A percentile compares a stretch with the other conserved stretches of the same genome.
Evolutionary conservation across 805 yeast species (phyloP).

Genomic region (Candida germanica): DNA sequence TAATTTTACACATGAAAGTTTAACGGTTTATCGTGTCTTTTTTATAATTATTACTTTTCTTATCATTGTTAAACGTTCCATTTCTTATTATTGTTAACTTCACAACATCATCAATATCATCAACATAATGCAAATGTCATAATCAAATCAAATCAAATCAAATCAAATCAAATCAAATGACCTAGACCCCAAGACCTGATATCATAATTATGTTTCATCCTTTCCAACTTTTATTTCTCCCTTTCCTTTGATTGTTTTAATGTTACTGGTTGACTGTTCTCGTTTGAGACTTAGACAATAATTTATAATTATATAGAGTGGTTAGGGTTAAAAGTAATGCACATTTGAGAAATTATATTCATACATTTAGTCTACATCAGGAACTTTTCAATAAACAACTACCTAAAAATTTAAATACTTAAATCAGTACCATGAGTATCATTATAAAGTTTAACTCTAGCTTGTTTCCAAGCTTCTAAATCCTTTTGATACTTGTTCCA

Average conservation of each 20-base stretch:
- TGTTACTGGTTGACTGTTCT: constrained; percentile 10
- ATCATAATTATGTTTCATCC: no score
- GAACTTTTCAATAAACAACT: no score
- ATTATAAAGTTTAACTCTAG: constrained; percentile 19
- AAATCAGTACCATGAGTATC: constrained; percentile 7
- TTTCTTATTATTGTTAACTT: background rate
- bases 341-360: constrained; percentile 1
- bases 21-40: no score
- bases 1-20: no score
- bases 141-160: no score
- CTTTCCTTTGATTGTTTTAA: constrained; percentile 3
- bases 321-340: constrained; percentile 6
- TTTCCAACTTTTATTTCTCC: constrained; percentile 1
- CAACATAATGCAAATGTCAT: no score
- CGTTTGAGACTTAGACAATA: constrained; percentile 1
- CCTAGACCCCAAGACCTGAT: no score
- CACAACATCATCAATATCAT: background rate
- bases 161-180: no score
- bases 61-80: no score
- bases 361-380: no score
- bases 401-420: background rate
- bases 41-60: no score
- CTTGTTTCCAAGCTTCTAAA: constrained; percentile 28
- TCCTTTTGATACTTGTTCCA: constrained; percentile 19
- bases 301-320: constrained; percentile 6